Conservation (phyloP, 805 yeast species). For the Candida schatavii region DNA sequence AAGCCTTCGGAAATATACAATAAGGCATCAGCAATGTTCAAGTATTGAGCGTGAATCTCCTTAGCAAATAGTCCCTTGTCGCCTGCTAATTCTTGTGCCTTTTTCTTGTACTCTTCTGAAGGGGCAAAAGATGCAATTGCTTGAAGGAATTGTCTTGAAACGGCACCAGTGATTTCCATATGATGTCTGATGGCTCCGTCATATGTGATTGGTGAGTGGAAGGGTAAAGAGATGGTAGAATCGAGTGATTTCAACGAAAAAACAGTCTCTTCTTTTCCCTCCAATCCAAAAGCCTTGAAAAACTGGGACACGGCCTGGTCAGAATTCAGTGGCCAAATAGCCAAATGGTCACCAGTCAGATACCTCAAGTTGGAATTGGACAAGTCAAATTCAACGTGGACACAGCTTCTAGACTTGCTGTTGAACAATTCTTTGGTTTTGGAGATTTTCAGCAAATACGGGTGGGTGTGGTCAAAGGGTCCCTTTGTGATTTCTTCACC, state of each 20-base stretch:
- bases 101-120: conserved; percentile 48
- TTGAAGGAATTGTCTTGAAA: conserved; percentile 82
- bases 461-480: conserved; percentile 80
- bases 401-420: conserved; percentile 66
- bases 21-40: conserved; percentile 76
- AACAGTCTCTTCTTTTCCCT: conserved; percentile 49
- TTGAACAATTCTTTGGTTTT: conserved; percentile 68
- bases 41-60: conserved; percentile 57
- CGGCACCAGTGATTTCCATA: conserved; percentile 88
- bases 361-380: conserved; percentile 73
- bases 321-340: conserved; percentile 90
- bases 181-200: conserved; percentile 83
- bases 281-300: conserved; percentile 59
- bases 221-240: conserved; percentile 58
- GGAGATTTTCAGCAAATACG: conserved; percentile 71
- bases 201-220: conserved; percentile 83
- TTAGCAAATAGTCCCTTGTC: conserved; percentile 68
- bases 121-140: conserved; percentile 84
- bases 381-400: conserved; percentile 87
- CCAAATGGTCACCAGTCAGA: conserved; percentile 94
- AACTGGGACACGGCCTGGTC: conserved; percentile 70
- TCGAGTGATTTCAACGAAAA: conserved; percentile 70
- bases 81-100: conserved; percentile 53
- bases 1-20: conserved; percentile 55
- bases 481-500: conserved; percentile 45